Evolutionary conservation across 441 rosid species (phyloP), one percentile per base, ranked within the genome.

Genomic region (Viola pubescens): DNA sequence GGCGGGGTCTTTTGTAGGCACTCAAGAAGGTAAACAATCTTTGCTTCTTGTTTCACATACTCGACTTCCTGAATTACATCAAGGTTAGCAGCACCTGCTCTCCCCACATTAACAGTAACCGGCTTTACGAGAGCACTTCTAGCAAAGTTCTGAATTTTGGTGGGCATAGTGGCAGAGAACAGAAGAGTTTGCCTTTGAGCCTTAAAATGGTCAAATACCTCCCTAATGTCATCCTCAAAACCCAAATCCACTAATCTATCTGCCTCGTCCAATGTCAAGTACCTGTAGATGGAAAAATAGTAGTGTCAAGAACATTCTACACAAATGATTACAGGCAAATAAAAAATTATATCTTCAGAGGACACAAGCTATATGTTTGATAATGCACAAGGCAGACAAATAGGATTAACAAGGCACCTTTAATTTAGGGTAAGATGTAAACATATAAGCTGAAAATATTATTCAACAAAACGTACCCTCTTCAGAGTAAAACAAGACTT

Each of bases 41-140:
- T 91, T 3, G 94, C 98, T 73, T 91, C 97, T 71, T 87, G 98
- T 67, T 91, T 91, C 61, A 91, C 98, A 52, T 91, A 87, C 75
- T 91, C 94, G 3, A 89, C 95, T 77, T 91, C 98, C 69, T 91
- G 98, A 68, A 91, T 87, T 56, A 91, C 97, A 73, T 91, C 95
- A 8, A 91, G 89, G 72, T 91, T 91, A 61, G 97, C 97, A 44
- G 98, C 98, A 67, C 98, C 94, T 7, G 97, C 97, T 77, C 95
- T 85, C 63, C 97, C 97, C 37, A 87, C 97, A 50, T 87, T 89
- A 13, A 89, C 97, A 1, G 76, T 82, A 57, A 92, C 85, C 5
- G 97, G 97, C 70, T 85, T 87, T 51, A 89, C 97, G 59, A 89
- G 68, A 47, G 98, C 94, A 73, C 94, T 91, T 66, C 86, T 79